Conservation (phyloP, 2,329 filamentous ascomycete species). For the Botryotinia convoluta region DNA sequence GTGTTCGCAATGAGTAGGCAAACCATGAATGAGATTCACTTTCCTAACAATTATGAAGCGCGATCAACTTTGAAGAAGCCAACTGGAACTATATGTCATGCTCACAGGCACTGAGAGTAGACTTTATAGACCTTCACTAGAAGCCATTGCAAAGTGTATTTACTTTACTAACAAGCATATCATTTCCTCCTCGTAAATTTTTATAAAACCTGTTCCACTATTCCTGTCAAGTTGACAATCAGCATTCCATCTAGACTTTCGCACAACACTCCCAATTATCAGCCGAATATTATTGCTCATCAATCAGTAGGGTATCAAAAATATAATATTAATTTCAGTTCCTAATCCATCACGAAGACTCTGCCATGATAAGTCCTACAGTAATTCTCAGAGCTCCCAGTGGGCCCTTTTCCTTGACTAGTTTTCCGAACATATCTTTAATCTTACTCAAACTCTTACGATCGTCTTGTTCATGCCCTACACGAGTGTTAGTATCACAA, state of each 20-base stretch:
- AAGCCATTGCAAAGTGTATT: not conserved
- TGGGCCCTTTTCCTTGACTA: slow-evolving; percentile 55
- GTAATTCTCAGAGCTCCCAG: slow-evolving; percentile 59
- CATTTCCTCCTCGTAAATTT: not conserved
- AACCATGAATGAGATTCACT: not conserved
- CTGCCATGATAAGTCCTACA: slow-evolving; percentile 52
- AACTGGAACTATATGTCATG: not conserved
- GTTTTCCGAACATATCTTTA: slow-evolving; percentile 57
- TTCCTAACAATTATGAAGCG: not conserved
- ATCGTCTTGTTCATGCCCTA: slow-evolving; percentile 60
- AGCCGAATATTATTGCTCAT: not conserved
- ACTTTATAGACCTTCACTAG: not conserved
- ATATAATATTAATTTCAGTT: not conserved
- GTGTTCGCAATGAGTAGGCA: not conserved
- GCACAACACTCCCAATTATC: not conserved
- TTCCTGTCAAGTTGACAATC: not conserved
- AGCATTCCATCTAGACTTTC: not conserved
- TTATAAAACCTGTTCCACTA: not conserved
- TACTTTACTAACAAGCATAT: not conserved
- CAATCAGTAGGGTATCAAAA: not conserved
- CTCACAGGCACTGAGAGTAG: not conserved
- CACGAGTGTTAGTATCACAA: slow-evolving; percentile 9
- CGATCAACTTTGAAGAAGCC: not conserved
- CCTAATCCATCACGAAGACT: not conserved
- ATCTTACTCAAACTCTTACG: slow-evolving; percentile 56